Evolutionary conservation across 768 basidiomycete species (phyloP).

Genomic region (Russula virescens): DNA sequence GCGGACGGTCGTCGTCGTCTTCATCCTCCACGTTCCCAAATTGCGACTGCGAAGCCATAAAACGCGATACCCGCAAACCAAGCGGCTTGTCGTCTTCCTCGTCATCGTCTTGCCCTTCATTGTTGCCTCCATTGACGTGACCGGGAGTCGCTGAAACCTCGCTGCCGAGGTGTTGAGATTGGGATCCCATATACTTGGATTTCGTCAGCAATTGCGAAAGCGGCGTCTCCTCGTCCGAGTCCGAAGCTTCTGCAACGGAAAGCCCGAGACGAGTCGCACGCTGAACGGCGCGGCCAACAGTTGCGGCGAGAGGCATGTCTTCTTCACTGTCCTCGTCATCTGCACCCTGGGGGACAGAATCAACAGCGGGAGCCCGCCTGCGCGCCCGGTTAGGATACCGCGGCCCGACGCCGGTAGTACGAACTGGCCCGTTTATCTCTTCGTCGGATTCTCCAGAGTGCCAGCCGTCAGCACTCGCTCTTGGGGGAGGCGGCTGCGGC

Average conservation of each 20-base stretch:
- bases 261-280: conserved; percentile 35
- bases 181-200: conserved; percentile 37
- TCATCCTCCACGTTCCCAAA: conserved; percentile 13
- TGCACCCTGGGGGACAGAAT: conserved; percentile 4
- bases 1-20: conserved; percentile 55
- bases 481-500: neutral
- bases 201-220: conserved; percentile 54
- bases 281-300: conserved; percentile 50
- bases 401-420: conserved; percentile 54
- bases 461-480: conserved; percentile 22
- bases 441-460: conserved; percentile 58
- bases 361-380: conserved; percentile 20
- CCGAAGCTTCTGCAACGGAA: conserved; percentile 32
- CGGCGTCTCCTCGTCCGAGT: conserved; percentile 71
- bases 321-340: conserved; percentile 64
- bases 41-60: conserved; percentile 25
- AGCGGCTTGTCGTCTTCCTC: conserved; percentile 55
- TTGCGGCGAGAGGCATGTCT: conserved; percentile 68
- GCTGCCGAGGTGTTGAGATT: conserved; percentile 38
- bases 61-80: conserved; percentile 57
- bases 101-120: neutral
- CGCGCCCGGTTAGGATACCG: conserved; percentile 39
- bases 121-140: conserved; percentile 6
- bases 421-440: conserved; percentile 46
- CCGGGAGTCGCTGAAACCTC: conserved; percentile 14